phyloP scores from a whole-genome alignment of 1,284 basidiomycete species.

The Macrocybe sp. region DNA sequence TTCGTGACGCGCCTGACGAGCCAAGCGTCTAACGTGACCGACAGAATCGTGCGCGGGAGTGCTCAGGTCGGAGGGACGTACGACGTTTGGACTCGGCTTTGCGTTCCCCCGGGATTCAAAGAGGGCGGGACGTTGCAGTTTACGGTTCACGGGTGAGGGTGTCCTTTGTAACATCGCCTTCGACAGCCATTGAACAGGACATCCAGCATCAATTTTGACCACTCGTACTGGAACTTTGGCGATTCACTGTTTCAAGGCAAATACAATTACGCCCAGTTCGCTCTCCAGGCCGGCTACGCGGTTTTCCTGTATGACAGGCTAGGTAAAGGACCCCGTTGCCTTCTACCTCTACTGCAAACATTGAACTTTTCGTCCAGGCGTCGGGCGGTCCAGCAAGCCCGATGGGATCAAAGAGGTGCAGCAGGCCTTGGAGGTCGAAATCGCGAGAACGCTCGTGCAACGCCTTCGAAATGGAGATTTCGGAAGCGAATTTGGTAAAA shows the following conservation, averaged over 20 bases:
- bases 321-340: conserved; percentile 11
- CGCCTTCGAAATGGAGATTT: conserved; percentile 14
- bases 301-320: conserved; percentile 30
- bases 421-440: conserved; percentile 26
- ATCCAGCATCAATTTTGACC: conserved; percentile 20
- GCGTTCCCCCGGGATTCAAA: conserved; percentile 11
- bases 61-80: conserved; percentile 11
- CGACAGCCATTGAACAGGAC: neutral
- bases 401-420: conserved; percentile 26
- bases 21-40: conserved; percentile 9
- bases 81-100: conserved; percentile 14
- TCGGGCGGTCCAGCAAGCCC: conserved; percentile 22
- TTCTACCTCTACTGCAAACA: conserved; percentile 3
- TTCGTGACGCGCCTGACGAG: conserved; percentile 12
- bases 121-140: conserved; percentile 11
- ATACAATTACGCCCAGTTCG: conserved; percentile 23
- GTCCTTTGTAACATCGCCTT: neutral
- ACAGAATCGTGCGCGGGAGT: conserved; percentile 3
- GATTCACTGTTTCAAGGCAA: conserved; percentile 12
- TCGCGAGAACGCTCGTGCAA: conserved; percentile 22
- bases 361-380: conserved; percentile 6
- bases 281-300: conserved; percentile 21
- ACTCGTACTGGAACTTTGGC: conserved; percentile 25
- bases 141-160: conserved; percentile 17
- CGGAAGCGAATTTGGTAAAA: conserved; percentile 14